Evolutionary conservation across 441 rosid genomes (phyloP).

Genomic region (Melastoma candidum): DNA sequence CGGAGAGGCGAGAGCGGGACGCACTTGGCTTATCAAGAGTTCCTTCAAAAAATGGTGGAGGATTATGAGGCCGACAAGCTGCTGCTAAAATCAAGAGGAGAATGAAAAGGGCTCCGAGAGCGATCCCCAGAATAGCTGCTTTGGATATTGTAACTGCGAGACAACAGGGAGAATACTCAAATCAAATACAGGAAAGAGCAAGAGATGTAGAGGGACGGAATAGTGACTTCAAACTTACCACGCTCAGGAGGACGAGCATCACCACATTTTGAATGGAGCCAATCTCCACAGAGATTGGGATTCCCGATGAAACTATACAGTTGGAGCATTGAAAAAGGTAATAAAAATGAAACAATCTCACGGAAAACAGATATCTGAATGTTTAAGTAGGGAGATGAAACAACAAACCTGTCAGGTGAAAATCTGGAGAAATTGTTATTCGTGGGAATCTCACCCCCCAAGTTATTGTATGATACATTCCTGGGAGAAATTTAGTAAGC

Average conservation of each 20-base stretch:
- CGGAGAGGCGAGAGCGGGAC: background rate
- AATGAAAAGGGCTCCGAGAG: constrained; percentile 73
- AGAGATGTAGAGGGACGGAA: background rate
- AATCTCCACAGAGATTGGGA: constrained; percentile 64
- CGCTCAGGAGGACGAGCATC: constrained; percentile 46
- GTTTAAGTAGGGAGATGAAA: background rate
- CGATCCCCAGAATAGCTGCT: constrained; percentile 89
- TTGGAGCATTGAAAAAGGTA: background rate
- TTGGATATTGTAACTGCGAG: constrained; percentile 77
- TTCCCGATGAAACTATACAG: constrained; percentile 67
- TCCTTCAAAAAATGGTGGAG: constrained; percentile 53
- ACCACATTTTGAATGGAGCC: constrained; percentile 58
- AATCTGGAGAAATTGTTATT: constrained; percentile 76
- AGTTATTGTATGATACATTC: constrained; percentile 76
- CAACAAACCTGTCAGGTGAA: constrained; percentile 47
- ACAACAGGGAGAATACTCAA: background rate
- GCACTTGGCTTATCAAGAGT: constrained; percentile 87
- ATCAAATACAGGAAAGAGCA: background rate
- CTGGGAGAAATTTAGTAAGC: constrained; percentile 26
- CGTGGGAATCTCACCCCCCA: constrained; percentile 68
- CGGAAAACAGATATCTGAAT: background rate
- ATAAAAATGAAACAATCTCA: background rate
- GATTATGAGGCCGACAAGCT: constrained; percentile 66
- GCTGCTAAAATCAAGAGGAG: constrained; percentile 82
- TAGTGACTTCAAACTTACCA: constrained; percentile 31